Conservation (phyloP, 257 asterid species). For the Primulina eburnea region DNA sequence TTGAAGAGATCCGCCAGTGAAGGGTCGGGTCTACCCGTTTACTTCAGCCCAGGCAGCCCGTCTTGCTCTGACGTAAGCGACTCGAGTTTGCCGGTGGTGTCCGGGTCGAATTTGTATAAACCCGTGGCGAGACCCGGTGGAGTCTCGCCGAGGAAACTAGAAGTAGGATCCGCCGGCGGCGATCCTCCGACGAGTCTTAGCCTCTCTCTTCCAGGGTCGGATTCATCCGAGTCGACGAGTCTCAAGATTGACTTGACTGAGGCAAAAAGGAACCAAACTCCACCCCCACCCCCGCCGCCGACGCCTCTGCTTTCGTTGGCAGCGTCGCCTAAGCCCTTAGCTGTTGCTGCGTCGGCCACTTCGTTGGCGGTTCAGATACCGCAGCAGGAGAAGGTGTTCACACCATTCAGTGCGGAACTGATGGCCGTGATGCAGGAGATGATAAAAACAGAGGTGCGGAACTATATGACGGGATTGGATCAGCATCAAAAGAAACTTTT, state of each 20-base stretch:
- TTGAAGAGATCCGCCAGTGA: constrained; percentile 57
- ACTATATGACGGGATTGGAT: constrained; percentile 50
- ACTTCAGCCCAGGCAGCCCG: constrained; percentile 50
- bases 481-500: constrained; percentile 24
- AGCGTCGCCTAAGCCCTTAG: neutral
- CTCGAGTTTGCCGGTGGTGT: constrained; percentile 31
- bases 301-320: constrained; percentile 8
- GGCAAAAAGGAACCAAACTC: constrained; percentile 10
- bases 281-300: constrained; percentile 9
- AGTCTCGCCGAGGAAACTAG: constrained; percentile 25
- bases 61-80: constrained; percentile 62
- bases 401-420: constrained; percentile 43
- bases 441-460: constrained; percentile 62
- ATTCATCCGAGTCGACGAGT: constrained; percentile 22
- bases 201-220: constrained; percentile 61
- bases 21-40: constrained; percentile 46
- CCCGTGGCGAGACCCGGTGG: constrained; percentile 44
- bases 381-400: constrained; percentile 35
- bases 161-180: constrained; percentile 20
- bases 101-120: constrained; percentile 33
- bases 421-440: constrained; percentile 57
- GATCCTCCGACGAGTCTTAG: constrained; percentile 56
- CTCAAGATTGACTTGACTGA: constrained; percentile 28
- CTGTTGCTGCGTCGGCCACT: neutral
- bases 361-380: neutral